phyloP scores from a whole-genome alignment of 768 basidiomycete genomes.

The Cystoderma amianthinum region DNA sequence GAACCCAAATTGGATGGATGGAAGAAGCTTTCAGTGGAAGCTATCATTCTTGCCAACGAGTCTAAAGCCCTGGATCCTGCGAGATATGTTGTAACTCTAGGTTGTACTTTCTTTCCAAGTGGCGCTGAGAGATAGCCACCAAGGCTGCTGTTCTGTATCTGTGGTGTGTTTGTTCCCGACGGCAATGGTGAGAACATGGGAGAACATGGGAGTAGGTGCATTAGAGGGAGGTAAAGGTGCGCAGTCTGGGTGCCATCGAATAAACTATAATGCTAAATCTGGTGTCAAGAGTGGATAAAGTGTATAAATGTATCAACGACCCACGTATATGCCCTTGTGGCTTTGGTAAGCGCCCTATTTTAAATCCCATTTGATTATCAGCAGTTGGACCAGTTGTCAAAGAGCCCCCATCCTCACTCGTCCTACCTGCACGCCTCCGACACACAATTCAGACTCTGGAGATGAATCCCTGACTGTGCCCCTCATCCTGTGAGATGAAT shows the following conservation, averaged over 20 bases:
- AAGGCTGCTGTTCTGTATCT: constrained; percentile 34
- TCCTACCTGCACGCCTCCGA: no score
- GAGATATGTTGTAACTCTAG: constrained; percentile 51
- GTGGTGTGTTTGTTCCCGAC: constrained; percentile 56
- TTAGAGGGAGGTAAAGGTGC: constrained; percentile 49
- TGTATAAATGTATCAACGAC: constrained; percentile 18
- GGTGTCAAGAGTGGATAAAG: constrained; percentile 6
- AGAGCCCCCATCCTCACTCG: constrained; percentile 70
- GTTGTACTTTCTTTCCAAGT: constrained; percentile 36
- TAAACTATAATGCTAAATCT: constrained; percentile 74
- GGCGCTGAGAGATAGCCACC: constrained; percentile 57
- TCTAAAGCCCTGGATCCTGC: constrained; percentile 83
- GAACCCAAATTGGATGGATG: constrained; percentile 84
- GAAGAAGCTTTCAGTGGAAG: constrained; percentile 86
- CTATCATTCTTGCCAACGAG: constrained; percentile 77
- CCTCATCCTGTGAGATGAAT: no score
- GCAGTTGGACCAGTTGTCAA: constrained; percentile 71
- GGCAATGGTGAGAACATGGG: constrained; percentile 60
- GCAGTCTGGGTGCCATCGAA: constrained; percentile 73
- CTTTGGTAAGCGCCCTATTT: constrained; percentile 66
- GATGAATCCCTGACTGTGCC: no score
- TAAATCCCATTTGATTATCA: constrained; percentile 67
- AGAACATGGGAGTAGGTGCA: constrained; percentile 72
- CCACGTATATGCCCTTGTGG: constrained; percentile 67
- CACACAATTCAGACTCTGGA: no score